These are phyloP conservation scores for Yamadazyma paraphyllophila DNA, from an alignment of 805 yeast species.

Conservation along the genomic window DNA sequence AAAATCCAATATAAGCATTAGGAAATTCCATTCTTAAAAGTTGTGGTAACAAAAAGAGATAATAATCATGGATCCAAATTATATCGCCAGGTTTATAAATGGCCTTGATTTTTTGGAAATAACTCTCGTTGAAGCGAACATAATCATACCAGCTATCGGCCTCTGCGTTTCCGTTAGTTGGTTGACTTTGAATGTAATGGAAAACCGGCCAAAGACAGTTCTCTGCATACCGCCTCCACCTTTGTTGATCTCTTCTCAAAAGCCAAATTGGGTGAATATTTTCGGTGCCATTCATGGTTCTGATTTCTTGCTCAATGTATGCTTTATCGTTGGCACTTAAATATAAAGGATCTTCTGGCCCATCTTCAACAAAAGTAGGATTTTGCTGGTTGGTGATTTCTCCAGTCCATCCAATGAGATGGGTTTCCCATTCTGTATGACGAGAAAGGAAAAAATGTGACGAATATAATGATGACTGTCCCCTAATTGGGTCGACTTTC, in stretches of 20 bases:
- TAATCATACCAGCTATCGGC: conserved; percentile 81
- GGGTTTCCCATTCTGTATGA: conserved; percentile 81
- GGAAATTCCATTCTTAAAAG: conserved; percentile 75
- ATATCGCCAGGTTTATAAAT: conserved; percentile 86
- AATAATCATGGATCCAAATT: conserved; percentile 91
- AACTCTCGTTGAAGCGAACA: conserved; percentile 86
- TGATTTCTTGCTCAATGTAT: conserved; percentile 47
- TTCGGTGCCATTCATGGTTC: conserved; percentile 44
- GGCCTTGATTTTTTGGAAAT: conserved; percentile 70
- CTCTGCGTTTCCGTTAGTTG: conserved; percentile 67
- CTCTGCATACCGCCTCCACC: conserved; percentile 92
- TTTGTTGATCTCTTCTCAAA: conserved; percentile 67
- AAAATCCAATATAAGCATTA: conserved; percentile 72
- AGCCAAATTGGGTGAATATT: conserved; percentile 87
- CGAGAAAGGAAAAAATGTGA: conserved; percentile 63
- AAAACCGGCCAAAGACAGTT: conserved; percentile 90
- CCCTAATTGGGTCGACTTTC: conserved; percentile 66
- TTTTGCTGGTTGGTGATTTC: conserved; percentile 52
- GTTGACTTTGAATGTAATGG: conserved; percentile 84
- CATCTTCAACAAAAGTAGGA: conserved; percentile 23
- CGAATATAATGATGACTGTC: conserved; percentile 82
- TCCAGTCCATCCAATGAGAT: conserved; percentile 94
- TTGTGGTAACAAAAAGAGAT: conserved; percentile 77
- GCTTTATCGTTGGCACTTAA: conserved; percentile 54
- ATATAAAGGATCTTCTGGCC: conserved; percentile 61